Base-by-base conservation (phyloP, 495 filamentous ascomycete genomes). In the Delitschia confertaspora region DNA sequence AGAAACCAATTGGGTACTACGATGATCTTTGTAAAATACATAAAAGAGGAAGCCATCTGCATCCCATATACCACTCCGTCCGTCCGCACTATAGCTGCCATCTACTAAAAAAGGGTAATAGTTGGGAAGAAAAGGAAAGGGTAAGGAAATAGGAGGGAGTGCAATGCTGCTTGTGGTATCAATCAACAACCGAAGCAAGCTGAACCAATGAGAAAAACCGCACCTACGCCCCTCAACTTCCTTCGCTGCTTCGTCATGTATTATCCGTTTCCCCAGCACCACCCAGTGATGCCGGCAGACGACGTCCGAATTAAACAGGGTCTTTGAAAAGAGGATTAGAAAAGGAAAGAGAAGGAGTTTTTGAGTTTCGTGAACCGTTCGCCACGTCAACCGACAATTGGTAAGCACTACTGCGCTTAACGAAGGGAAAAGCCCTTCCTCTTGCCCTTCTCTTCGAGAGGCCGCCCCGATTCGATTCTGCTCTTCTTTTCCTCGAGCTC, bases 341-440 rank as follows among this genome's bases (percentile, higher is more conserved):
- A 23, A 39, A 47, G 47, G 48, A 51, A 37, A 27, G 43, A 45
- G 38, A 45, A 56, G 38, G 42, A 13, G 41, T 37, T 47, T 45
- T 56, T 56, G 24, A 17, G 42, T 21, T 41, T 13, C 22, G 22
- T 4, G 16, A 35, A 29, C 36, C 42, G 37, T 51, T 38, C 38
- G 26, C 6, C 17, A 27, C 38, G 21, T 25, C 25, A 50, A 22
- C 40, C 45, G 38, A 37, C 22, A 3, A 19, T 10, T 2, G 18
- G 10, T 7, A 26, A 19, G 16, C 19, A 17, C n/a, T 18, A 8
- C 18, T n/a, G 11, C 17, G 3, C 40, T 57, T 88, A 93, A 69
- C 89, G 88, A 55, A 98, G 80, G 36, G 91, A 98, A 75, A 98
- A 98, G 33, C 91, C 91, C 83, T 96, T 96, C 69, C 85, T 83